Base-by-base conservation (phyloP, 305 asterid genomes). In the Plantago coronopus region DNA sequence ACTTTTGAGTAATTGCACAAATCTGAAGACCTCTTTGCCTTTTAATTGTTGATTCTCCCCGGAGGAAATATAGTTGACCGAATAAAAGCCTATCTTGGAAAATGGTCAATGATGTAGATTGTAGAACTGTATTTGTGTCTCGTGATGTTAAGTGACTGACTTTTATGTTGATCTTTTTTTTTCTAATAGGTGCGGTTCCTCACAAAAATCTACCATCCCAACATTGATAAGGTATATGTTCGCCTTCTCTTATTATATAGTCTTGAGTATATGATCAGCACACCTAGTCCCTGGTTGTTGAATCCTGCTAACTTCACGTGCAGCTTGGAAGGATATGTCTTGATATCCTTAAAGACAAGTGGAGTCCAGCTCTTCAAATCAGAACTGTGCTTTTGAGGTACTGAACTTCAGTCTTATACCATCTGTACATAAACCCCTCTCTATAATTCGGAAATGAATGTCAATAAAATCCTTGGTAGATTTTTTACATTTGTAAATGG, bases 311-410 rank as follows among this genome's bases (percentile, higher is more conserved):
- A 70, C 64, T 23, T 51, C 57, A 23, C 38, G 34, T 71, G 70
- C 78, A 89, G 98, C 91, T 91, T 63, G 98, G 98, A 69, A 83
- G 98, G 82, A 91, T 91, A 73, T 91, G 98, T 75, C 87, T 91
- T 8, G 98, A 91, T 74, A 91, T 91, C 74, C 97, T 91, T 7
- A 91, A 91, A 78, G 98, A 91, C 85, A 89, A 91, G 66, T 91
- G 97, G 96, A 91, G 98, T 66, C 98, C 98, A 9, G 98, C 98
- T 4, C 97, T 89, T 67, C 97, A 91, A 81, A 91, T 91, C 25
- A 79, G 98, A 74, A 91, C 96, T 15, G 98, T 91, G 59, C 84
- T 91, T 71, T 72, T 91, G 75, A 91, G 98, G 98, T 91, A 79
- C 56, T 57, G 66, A 72, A 65, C 63, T 61, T 15, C 43, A 5